These are phyloP conservation scores for Russula foetens DNA, from an alignment of 768 basidiomycete species.

Conservation along the genomic window DNA sequence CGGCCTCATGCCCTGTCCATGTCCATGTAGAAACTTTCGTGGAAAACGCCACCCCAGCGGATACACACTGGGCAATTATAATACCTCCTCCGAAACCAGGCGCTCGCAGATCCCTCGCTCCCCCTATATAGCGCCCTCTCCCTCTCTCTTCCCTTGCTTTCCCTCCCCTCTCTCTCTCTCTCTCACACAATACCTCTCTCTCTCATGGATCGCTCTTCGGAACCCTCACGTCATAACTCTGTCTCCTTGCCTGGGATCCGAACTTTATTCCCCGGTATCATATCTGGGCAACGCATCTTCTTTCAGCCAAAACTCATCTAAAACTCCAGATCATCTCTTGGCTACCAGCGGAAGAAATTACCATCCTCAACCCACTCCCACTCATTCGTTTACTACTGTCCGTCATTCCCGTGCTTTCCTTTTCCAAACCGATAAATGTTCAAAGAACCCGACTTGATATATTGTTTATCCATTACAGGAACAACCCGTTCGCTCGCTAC, in stretches of 20 bases:
- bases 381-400: background rate
- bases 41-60: conserved; percentile 21
- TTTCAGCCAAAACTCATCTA: conserved; percentile 8
- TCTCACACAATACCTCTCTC: background rate
- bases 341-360: conserved; percentile 8
- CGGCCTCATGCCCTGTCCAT: conserved; percentile 16
- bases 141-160: conserved; percentile 1
- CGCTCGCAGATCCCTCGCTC: conserved; percentile 18
- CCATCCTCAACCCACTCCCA: background rate
- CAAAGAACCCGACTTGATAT: background rate
- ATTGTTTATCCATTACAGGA: background rate
- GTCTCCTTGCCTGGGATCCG: conserved; percentile 25
- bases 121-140: conserved; percentile 19
- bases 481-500: conserved; percentile 2
- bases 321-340: conserved; percentile 16
- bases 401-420: background rate
- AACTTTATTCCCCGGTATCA: conserved; percentile 26
- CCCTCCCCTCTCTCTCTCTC: background rate
- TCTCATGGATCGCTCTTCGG: conserved; percentile 14
- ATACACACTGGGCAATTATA: conserved; percentile 11
- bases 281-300: conserved; percentile 9
- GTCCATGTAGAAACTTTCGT: conserved; percentile 15
- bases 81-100: conserved; percentile 15
- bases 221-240: conserved; percentile 7
- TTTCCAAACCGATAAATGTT: too few relatives aligned